Evolutionary conservation across 176 grass and related monocot genomes (phyloP), one percentile per base, ranked within the genome.

Genomic region (Puya raimondii): DNA sequence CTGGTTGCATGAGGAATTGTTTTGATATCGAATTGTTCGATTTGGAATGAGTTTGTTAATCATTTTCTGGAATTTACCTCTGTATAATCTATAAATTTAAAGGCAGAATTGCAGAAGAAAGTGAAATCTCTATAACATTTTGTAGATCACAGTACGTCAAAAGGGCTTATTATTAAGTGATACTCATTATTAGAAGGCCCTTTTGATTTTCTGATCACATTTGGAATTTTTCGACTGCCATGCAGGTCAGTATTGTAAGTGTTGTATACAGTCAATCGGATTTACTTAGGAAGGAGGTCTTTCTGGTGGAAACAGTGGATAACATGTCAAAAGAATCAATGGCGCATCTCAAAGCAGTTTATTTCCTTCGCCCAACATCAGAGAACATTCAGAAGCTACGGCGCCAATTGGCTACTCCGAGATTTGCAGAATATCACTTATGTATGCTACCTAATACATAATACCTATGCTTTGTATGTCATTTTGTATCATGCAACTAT

Each of bases 251-350:
- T 72, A 90, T 90, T 74, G 84, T 97, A 68, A 97, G 89, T 91
- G 93, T 97, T 17, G 93, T 92, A 68, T 93, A 97, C 69, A 90
- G 86, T 68, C 94, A 97, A 75, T 90, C 94, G 50, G 89, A 92
- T 76, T 81, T 97, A 69, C 81, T 97, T 63, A 81, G 84, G 69
- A 90, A 97, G 76, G 94, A 97, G 84, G 94, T 97, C 13, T 97
- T 97, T 74, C 85, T 97, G 47, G 93, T 92, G 57, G 89, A 92
- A 77, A 87, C 85, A 23, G 78, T 97, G 18, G 94, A 97, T 79
- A 87, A 89, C 53, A 81, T 81, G 79, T 92, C 89, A 16, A 87
- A 78, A 59, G 88, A 85, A 80, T 81, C 89, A 61, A 97, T 97
- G 93, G 80, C 82, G 49, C 86, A 97, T 82, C 89, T 97, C 54